phyloP scores from a whole-genome alignment of 1,139 yeast species.

The Suhomyces choctaworum region DNA sequence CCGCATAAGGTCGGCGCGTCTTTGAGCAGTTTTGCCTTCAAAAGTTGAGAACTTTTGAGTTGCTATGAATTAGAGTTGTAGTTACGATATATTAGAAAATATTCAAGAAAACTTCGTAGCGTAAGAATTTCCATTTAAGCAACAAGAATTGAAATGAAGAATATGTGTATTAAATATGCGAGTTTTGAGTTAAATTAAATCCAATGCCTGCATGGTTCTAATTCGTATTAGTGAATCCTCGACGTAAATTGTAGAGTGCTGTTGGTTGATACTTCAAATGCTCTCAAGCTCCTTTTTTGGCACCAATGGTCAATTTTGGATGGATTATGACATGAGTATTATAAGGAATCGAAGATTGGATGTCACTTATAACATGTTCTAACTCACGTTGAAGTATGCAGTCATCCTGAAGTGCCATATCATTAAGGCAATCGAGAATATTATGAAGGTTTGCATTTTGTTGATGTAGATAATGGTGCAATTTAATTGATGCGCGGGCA shows the following conservation, averaged over 20 bases:
- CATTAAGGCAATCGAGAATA: constrained; percentile 16
- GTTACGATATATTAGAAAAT: too few relatives aligned
- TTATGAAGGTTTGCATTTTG: constrained; percentile 14
- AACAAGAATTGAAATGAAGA: too few relatives aligned
- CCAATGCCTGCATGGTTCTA: too few relatives aligned
- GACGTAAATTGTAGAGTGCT: too few relatives aligned
- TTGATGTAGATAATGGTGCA: constrained; percentile 15
- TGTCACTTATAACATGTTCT: constrained; percentile 11
- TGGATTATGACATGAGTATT: constrained; percentile 14
- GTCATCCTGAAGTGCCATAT: constrained; percentile 14
- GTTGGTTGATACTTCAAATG: too few relatives aligned
- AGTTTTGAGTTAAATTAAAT: too few relatives aligned
- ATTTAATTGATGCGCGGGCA: background rate
- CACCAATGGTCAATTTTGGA: constrained; percentile 1
- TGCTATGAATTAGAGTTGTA: too few relatives aligned
- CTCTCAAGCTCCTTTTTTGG: too few relatives aligned
- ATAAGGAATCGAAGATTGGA: constrained; percentile 15
- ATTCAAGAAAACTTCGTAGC: too few relatives aligned
- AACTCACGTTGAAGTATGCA: constrained; percentile 10
- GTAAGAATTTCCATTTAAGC: too few relatives aligned
- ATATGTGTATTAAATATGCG: too few relatives aligned
- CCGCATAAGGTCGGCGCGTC: constrained; percentile 15
- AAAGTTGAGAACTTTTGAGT: constrained; percentile 7
- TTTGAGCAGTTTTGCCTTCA: constrained; percentile 17
- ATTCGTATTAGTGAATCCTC: too few relatives aligned